phyloP scores from a whole-genome alignment of 768 basidiomycete species.

The Podaxis sp. region DNA sequence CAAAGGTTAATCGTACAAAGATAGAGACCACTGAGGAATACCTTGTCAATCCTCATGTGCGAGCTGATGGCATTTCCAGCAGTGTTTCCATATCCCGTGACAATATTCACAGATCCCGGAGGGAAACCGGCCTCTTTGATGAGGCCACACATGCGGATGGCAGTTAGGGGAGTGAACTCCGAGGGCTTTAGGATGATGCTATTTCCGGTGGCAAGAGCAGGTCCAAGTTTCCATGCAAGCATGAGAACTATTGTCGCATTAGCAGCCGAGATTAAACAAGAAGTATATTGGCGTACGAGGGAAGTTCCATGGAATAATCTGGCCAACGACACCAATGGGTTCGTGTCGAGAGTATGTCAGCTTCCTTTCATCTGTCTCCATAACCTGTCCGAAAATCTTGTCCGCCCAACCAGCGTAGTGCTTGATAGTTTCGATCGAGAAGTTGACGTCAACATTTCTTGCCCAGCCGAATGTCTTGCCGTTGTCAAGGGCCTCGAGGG shows the following conservation, averaged over 20 bases:
- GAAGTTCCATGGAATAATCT: slow-evolving; percentile 52
- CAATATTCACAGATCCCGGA: slow-evolving; percentile 74
- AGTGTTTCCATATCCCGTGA: slow-evolving; percentile 70
- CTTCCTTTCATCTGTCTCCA: slow-evolving; percentile 46
- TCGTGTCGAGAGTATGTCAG: slow-evolving; percentile 29
- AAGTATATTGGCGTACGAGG: slow-evolving; percentile 35
- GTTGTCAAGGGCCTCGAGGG: slow-evolving; percentile 69
- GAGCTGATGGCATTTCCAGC: slow-evolving; percentile 68
- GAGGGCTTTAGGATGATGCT: slow-evolving; percentile 77
- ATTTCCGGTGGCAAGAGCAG: slow-evolving; percentile 84
- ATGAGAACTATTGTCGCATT: slow-evolving; percentile 45
- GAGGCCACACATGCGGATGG: slow-evolving; percentile 56
- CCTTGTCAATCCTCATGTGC: slow-evolving; percentile 71
- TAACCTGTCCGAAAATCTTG: slow-evolving; percentile 70
- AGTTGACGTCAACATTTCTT: slow-evolving; percentile 46
- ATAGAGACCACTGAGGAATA: slow-evolving; percentile 39
- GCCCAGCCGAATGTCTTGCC: slow-evolving; percentile 58
- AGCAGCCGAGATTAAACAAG: neutral
- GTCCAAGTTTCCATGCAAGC: slow-evolving; percentile 76
- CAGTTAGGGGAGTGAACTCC: slow-evolving; percentile 74
- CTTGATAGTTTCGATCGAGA: slow-evolving; percentile 48
- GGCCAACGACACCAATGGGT: slow-evolving; percentile 27
- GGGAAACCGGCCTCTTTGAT: slow-evolving; percentile 76
- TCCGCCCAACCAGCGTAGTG: slow-evolving; percentile 91
- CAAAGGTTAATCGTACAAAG: neutral